These are phyloP conservation scores for Cryptosporidium baileyi DNA, from an alignment of 169 alveolate genomes.

Conservation along the genomic window DNA sequence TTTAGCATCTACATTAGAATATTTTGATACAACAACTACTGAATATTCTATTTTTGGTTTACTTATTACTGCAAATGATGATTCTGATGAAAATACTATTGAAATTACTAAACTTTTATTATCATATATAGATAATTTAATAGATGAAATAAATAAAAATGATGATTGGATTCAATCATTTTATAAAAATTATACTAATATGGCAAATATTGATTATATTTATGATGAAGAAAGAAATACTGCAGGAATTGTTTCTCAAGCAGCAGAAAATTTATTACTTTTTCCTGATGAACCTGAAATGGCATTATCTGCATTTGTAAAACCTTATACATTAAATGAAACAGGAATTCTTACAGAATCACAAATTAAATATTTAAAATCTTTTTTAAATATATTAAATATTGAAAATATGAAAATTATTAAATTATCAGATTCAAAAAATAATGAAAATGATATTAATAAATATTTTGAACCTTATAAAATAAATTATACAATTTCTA, in stretches of 20 bases:
- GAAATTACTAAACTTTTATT: constrained; percentile 1
- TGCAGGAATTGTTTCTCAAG: constrained; percentile 50
- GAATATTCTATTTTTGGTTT: constrained; percentile 38
- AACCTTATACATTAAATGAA: not conserved
- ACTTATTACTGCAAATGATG: constrained; percentile 42
- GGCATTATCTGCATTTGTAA: constrained; percentile 48
- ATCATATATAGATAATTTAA: constrained; percentile 16
- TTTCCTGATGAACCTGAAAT: constrained; percentile 65
- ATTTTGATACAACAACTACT: constrained; percentile 47
- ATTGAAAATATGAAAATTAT: constrained; percentile 14
- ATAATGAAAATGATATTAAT: not conserved
- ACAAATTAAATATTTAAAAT: not conserved
- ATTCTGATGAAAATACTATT: constrained; percentile 18
- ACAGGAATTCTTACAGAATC: not conserved
- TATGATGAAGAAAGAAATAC: constrained; percentile 49
- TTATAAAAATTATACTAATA: constrained; percentile 34
- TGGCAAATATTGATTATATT: constrained; percentile 47
- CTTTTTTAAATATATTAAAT: not conserved
- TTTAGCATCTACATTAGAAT: constrained; percentile 20
- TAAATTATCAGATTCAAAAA: constrained; percentile 14
- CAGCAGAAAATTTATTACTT: constrained; percentile 45
- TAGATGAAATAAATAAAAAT: not conserved
- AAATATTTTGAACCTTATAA: constrained; percentile 31
- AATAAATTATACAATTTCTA: constrained; percentile 1
- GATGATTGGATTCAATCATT: constrained; percentile 42